Percentiles rank a stretch among this genome's conserved stretches.
Evolutionary conservation across 768 basidiomycete genomes (phyloP).

Genomic region (Psilocybe cubensis): DNA sequence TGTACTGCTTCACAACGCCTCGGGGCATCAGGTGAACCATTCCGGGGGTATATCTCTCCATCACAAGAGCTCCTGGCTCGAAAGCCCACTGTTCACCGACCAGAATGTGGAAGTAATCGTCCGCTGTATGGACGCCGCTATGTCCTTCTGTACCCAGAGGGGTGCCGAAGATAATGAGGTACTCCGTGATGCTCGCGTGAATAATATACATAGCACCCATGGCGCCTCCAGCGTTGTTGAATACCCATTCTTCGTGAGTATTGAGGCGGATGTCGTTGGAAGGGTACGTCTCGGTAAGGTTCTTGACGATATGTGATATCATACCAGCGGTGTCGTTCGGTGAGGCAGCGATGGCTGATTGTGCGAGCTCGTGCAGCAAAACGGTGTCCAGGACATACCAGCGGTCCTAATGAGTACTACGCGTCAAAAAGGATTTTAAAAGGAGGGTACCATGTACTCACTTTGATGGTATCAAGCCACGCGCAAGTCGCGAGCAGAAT

Average conservation of each 20-base stretch:
- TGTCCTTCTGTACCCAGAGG: conserved; percentile 98
- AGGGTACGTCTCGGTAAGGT: conserved; percentile 78
- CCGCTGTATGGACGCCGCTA: conserved; percentile 90
- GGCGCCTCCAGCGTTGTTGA: conserved; percentile 96
- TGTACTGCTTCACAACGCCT: conserved; percentile 93
- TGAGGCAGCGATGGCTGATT: conserved; percentile 69
- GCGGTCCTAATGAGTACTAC: conserved; percentile 52
- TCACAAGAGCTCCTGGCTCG: conserved; percentile 75
- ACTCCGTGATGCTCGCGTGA: conserved; percentile 96
- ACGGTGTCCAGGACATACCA: conserved; percentile 88
- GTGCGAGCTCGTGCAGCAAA: conserved; percentile 71
- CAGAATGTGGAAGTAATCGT: conserved; percentile 98
- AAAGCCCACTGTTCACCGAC: conserved; percentile 96
- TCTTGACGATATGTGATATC: conserved; percentile 79
- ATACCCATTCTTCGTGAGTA: conserved; percentile 83
- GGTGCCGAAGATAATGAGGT: conserved; percentile 94
- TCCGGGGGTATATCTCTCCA: conserved; percentile 86
- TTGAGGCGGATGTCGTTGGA: conserved; percentile 56
- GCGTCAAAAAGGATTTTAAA: background rate
- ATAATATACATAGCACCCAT: conserved; percentile 99
- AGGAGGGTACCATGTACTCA: conserved; percentile 26
- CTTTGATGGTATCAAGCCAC: conserved; percentile 70
- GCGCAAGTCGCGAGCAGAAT: conserved; percentile 43
- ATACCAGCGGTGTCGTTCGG: conserved; percentile 72
- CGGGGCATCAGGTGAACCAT: conserved; percentile 83